Percentiles rank a stretch among this genome's conserved stretches.
Conservation (phyloP, 495 filamentous ascomycete genomes). For the Monascus purpureus region DNA sequence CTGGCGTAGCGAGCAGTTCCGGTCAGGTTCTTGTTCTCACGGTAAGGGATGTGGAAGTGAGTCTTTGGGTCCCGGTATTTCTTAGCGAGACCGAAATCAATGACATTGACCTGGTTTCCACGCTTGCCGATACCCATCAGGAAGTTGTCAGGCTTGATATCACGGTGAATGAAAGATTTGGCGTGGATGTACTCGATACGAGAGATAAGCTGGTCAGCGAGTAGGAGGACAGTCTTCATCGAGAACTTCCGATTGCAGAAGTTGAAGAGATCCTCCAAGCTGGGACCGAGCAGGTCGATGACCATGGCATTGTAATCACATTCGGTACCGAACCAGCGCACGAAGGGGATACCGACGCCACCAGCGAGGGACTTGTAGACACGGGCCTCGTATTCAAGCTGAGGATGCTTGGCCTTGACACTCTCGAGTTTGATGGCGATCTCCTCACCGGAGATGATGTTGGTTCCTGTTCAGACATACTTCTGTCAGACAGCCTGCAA, state of each 20-base stretch:
- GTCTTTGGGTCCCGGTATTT: conserved; percentile 99
- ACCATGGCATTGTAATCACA: conserved; percentile 99
- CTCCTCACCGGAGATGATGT: conserved; percentile 99
- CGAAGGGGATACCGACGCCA: conserved; percentile 97
- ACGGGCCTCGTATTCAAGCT: conserved; percentile 98
- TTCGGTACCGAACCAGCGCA: conserved; percentile 99
- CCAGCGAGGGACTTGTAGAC: conserved; percentile 99
- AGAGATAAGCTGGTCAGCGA: conserved; percentile 97
- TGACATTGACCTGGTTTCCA: conserved; percentile 99
- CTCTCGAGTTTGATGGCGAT: conserved; percentile 99
- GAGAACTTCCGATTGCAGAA: conserved; percentile 99
- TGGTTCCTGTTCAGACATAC: conserved; percentile 55
- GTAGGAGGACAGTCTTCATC: conserved; percentile 94
- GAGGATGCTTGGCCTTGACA: conserved; percentile 98
- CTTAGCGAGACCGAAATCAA: conserved; percentile 98
- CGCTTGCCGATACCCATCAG: conserved; percentile 99
- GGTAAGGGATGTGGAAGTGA: conserved; percentile 99
- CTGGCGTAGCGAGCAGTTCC: conserved; percentile 98
- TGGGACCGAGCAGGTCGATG: conserved; percentile 91
- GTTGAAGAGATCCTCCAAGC: conserved; percentile 99
- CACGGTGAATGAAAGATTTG: conserved; percentile 99
- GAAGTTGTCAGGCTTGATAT: conserved; percentile 99
- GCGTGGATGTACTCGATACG: conserved; percentile 99
- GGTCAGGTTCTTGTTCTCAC: conserved; percentile 99
- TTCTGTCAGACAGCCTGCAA: conserved; percentile 1